Percentiles rank a stretch among this genome's conserved stretches.
Evolutionary conservation across 495 filamentous ascomycete species (phyloP).

Genomic region (Talaromyces borbonicus): DNA sequence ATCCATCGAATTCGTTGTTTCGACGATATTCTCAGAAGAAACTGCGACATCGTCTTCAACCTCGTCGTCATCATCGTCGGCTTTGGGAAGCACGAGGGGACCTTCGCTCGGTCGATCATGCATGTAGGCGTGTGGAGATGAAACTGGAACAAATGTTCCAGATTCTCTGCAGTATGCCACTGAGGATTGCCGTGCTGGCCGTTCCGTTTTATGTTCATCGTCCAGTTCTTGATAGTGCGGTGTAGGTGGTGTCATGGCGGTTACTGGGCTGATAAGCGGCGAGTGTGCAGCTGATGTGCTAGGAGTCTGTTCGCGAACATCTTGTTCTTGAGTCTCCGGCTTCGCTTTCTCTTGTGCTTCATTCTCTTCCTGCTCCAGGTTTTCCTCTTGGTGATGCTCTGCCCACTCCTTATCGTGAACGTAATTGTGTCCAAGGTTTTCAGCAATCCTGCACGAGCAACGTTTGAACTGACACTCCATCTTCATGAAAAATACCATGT

Average conservation of each 20-base stretch:
- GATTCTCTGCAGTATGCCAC: slow-evolving; percentile 39
- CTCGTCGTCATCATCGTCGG: neutral
- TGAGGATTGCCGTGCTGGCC: slow-evolving; percentile 22
- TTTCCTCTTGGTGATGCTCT: neutral
- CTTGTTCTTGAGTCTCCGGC: too few relatives aligned
- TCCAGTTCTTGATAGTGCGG: slow-evolving; percentile 11
- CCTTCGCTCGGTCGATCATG: slow-evolving; percentile 3
- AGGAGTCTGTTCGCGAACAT: slow-evolving; percentile 1
- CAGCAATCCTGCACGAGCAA: slow-evolving; percentile 55
- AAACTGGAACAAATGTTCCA: slow-evolving; percentile 39
- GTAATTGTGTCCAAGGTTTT: slow-evolving; percentile 37
- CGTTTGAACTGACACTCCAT: slow-evolving; percentile 68
- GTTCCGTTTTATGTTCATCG: slow-evolving; percentile 18
- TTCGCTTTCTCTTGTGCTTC: neutral
- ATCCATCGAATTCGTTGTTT: neutral
- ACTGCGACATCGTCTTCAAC: neutral
- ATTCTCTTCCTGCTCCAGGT: neutral
- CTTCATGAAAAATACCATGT: slow-evolving; percentile 70
- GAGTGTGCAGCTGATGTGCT: slow-evolving; percentile 3
- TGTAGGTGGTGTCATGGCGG: slow-evolving; percentile 8
- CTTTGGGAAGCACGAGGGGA: slow-evolving; percentile 4
- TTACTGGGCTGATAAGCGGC: slow-evolving; percentile 4
- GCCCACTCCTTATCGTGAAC: slow-evolving; percentile 34
- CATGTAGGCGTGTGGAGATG: slow-evolving; percentile 21
- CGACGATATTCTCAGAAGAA: neutral